Evolutionary conservation across 768 basidiomycete genomes (phyloP), one percentile per base, ranked within the genome.

Genomic region (Chalciporus sphaerocephalus): DNA sequence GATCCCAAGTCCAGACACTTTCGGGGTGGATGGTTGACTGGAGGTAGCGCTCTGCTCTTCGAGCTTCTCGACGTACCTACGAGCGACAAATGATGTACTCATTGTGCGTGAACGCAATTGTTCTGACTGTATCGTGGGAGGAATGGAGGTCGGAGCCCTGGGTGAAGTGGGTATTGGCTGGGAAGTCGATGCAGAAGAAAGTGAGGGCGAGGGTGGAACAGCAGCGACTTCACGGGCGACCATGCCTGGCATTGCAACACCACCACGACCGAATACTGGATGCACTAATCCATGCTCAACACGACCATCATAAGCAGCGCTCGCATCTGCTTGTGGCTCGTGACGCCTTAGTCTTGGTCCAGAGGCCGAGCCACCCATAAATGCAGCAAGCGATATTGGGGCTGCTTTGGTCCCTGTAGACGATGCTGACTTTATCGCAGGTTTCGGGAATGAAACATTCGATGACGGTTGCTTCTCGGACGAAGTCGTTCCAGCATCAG

Each of bases 221-320:
- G 21, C 37, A 17, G 35, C 28, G 18, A 34, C 38, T 1, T 56
- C 59, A 18, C 51, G 57, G 13, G 50, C 57, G 12, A 69, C 69
- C 73, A 90, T 76, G 3, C 87, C 87, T 7, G 85, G 84, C 79
- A 90, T 80, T 10, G 86, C 87, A 39, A 88, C 68, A 16, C 85
- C 85, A 13, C 83, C 81, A 44, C 73, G 75, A 15, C 87, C 87
- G 59, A 90, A 90, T 37, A 89, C 61, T 2, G 87, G 88, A 66
- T 90, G 88, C 13, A 84, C 78, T 4, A 74, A 62, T 41, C 71
- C 70, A 42, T 67, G 61, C n/a, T 66, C 68, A 12, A 64, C 70
- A 11, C 78, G 79, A 57, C 85, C 83, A 44, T 82, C 80, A 53
- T 85, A 86, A 1, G 79, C 81, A 55, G 83, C 78, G 56, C 79